A percentile compares a stretch with the other conserved stretches of the same genome.
Conservation (phyloP, 208 protist species). For the Leishmania aethiopica region DNA sequence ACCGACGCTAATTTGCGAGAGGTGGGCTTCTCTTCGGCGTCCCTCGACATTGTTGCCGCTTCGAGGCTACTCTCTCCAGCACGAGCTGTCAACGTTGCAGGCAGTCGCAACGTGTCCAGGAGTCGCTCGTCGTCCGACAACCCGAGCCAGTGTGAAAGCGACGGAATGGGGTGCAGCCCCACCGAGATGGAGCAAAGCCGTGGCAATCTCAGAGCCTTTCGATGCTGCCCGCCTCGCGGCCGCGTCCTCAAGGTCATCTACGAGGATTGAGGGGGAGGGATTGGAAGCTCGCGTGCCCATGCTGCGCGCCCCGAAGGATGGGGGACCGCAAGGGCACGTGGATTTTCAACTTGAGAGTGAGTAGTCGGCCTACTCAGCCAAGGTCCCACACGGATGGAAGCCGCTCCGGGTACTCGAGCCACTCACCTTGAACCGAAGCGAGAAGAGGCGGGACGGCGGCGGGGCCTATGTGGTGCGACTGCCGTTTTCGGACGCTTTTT, state of each 20-base stretch:
- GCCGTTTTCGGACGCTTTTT: background rate
- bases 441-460: background rate
- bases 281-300: background rate
- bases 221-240: slow-evolving; percentile 4
- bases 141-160: background rate
- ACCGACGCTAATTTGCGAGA: no score
- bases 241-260: slow-evolving; percentile 20
- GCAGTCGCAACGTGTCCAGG: background rate
- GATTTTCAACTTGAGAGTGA: background rate
- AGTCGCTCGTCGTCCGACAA: background rate
- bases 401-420: background rate
- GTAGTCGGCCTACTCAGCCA: background rate
- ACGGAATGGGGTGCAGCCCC: background rate
- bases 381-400: background rate
- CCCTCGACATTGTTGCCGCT: background rate
- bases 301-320: background rate
- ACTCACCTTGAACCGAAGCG: background rate
- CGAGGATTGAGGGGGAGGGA: slow-evolving; percentile 16
- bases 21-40: background rate
- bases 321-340: background rate
- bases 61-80: no score
- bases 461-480: background rate
- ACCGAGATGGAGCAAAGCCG: background rate
- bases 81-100: no score
- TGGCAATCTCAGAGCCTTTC: background rate